Conservation (phyloP, 306 rosid genomes). For the Glycine latifolia region DNA sequence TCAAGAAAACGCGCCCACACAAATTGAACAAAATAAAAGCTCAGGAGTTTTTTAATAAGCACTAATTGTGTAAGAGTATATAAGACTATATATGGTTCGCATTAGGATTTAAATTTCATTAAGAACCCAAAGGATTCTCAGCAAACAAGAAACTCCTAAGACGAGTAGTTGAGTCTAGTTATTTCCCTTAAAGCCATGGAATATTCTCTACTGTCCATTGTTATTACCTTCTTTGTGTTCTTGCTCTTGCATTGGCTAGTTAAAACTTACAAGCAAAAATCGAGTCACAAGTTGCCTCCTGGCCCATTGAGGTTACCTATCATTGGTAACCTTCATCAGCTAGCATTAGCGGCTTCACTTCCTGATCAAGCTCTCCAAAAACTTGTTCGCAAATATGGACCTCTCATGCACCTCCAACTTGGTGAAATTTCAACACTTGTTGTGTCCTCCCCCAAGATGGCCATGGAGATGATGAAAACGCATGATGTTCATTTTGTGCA, state of each 20-base stretch:
- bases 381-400: conserved; percentile 26
- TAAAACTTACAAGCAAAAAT: neutral
- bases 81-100: too few relatives aligned
- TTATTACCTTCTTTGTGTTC: neutral
- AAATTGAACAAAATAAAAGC: too few relatives aligned
- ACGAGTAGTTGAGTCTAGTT: too few relatives aligned
- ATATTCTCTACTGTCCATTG: too few relatives aligned
- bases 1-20: too few relatives aligned
- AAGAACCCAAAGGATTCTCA: too few relatives aligned
- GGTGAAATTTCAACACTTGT: conserved; percentile 27
- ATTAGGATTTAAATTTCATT: too few relatives aligned
- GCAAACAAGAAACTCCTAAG: too few relatives aligned
- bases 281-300: neutral
- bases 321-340: conserved; percentile 46
- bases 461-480: conserved; percentile 39
- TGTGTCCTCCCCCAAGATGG: conserved; percentile 18
- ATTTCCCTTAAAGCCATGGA: too few relatives aligned
- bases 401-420: conserved; percentile 39
- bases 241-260: neutral
- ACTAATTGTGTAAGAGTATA: too few relatives aligned
- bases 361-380: conserved; percentile 21
- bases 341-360: conserved; percentile 21
- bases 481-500: conserved; percentile 28
- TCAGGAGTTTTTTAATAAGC: too few relatives aligned
- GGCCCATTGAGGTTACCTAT: conserved; percentile 34